Conservation (phyloP, 2,329 filamentous ascomycete genomes). For the Talaromyces atroroseus region DNA sequence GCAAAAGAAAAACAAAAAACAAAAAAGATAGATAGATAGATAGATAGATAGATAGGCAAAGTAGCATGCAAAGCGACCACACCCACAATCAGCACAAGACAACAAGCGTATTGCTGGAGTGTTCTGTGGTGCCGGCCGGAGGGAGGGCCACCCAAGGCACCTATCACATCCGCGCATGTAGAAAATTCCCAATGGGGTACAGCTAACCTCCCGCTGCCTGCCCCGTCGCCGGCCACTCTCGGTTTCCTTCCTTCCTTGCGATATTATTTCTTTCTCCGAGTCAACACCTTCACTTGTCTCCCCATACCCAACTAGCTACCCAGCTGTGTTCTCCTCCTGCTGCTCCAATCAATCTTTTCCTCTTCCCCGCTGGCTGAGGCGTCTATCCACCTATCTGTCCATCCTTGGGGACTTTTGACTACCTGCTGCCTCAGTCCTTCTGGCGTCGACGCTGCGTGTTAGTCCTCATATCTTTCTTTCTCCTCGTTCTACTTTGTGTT, state of each 20-base stretch:
- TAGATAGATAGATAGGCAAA: not conserved
- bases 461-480: not conserved
- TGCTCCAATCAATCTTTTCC: not conserved
- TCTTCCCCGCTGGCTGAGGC: not conserved
- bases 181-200: slow-evolving; percentile 6
- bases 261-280: not conserved
- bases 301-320: slow-evolving; percentile 2
- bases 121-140: slow-evolving; percentile 4
- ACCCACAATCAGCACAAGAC: not conserved
- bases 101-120: not conserved
- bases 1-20: not conserved
- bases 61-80: not conserved
- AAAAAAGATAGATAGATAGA: not conserved
- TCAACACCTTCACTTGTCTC: not conserved
- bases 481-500: not conserved
- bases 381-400: slow-evolving; percentile 10
- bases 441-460: slow-evolving; percentile 10
- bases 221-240: not conserved
- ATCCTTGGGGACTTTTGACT: slow-evolving; percentile 17
- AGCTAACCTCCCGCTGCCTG: not conserved
- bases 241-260: not conserved
- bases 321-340: not conserved
- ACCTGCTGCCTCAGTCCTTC: slow-evolving; percentile 10
- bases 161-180: slow-evolving; percentile 5
- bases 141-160: not conserved